Conservation (phyloP, 2,329 filamentous ascomycete species). For the Ascochyta koolunga region DNA sequence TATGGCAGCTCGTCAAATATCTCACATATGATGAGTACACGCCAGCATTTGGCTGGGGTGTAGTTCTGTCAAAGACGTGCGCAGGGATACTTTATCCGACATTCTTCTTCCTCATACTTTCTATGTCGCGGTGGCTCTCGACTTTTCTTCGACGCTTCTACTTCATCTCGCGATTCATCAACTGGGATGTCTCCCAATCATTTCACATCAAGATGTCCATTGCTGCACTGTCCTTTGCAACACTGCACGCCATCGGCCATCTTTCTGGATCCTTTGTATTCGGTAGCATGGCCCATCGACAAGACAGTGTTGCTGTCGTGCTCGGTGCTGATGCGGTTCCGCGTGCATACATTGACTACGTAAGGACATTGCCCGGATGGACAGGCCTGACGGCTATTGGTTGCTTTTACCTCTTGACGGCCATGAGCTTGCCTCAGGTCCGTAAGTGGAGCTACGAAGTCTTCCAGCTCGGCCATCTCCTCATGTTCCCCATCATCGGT, state of each 20-base stretch:
- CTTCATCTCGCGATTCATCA: conserved; percentile 60
- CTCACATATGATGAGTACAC: conserved; percentile 53
- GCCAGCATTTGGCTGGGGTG: conserved; percentile 62
- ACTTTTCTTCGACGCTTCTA: conserved; percentile 60
- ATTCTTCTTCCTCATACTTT: conserved; percentile 64
- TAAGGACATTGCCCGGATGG: conserved; percentile 57
- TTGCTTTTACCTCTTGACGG: conserved; percentile 57
- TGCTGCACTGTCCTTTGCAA: conserved; percentile 57
- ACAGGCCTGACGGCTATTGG: conserved; percentile 58
- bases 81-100: conserved; percentile 64
- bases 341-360: conserved; percentile 54
- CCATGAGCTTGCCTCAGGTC: conserved; percentile 58
- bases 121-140: conserved; percentile 64
- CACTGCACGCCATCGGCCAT: conserved; percentile 62
- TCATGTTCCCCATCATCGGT: conserved; percentile 65
- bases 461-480: conserved; percentile 63
- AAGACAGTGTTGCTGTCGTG: conserved; percentile 53
- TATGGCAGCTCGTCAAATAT: conserved; percentile 64
- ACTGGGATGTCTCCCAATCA: conserved; percentile 62
- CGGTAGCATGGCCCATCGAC: conserved; percentile 54
- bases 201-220: conserved; percentile 64
- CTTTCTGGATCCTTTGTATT: conserved; percentile 60
- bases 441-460: conserved; percentile 61
- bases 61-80: conserved; percentile 61
- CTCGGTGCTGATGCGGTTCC: conserved; percentile 55